A percentile compares a stretch with the other conserved stretches of the same genome.
Conservation (phyloP, 2,329 filamentous ascomycete species). For the Aspergillus pseudoterreus region DNA sequence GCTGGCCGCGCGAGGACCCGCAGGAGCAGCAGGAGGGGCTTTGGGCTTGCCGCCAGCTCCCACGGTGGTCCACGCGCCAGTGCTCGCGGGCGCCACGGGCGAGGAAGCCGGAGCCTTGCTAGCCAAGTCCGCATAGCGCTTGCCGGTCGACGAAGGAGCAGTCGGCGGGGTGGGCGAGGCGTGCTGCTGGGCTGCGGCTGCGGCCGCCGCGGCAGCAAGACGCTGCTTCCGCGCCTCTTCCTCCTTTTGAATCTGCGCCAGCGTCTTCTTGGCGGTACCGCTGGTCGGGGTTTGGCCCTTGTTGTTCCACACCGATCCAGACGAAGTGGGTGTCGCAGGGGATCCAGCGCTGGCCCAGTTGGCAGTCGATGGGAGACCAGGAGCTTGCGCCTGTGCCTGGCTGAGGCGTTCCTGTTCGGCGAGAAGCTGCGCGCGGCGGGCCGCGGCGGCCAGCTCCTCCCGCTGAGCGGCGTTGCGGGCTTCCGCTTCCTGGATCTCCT, state of each 20-base stretch:
- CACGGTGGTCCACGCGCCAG: constrained; percentile 84
- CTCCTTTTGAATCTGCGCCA: constrained; percentile 94
- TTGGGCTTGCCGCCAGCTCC: constrained; percentile 92
- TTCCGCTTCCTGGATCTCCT: constrained; percentile 95
- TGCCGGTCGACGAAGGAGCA: constrained; percentile 52
- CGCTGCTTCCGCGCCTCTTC: constrained; percentile 87
- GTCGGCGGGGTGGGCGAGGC: constrained; percentile 42
- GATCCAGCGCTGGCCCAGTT: constrained; percentile 80
- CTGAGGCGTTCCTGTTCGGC: constrained; percentile 74
- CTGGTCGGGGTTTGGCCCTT: constrained; percentile 39
- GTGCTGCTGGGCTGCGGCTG: constrained; percentile 45
- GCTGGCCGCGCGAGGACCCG: constrained; percentile 47
- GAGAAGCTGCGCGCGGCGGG: constrained; percentile 63
- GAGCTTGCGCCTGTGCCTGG: constrained; percentile 62
- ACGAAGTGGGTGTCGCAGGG: constrained; percentile 58
- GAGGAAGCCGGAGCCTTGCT: constrained; percentile 63
- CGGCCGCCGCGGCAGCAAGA: constrained; percentile 48
- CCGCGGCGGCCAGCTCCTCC: constrained; percentile 74
- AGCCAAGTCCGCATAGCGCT: constrained; percentile 92
- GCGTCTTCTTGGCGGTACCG: constrained; percentile 70
- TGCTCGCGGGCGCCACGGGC: constrained; percentile 35
- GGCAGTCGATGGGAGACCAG: constrained; percentile 79
- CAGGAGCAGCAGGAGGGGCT: constrained; percentile 52
- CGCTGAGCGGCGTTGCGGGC: constrained; percentile 87
- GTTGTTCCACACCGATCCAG: constrained; percentile 51